phyloP scores from a whole-genome alignment of 768 basidiomycete species.

The Glaciozyma martinii region DNA sequence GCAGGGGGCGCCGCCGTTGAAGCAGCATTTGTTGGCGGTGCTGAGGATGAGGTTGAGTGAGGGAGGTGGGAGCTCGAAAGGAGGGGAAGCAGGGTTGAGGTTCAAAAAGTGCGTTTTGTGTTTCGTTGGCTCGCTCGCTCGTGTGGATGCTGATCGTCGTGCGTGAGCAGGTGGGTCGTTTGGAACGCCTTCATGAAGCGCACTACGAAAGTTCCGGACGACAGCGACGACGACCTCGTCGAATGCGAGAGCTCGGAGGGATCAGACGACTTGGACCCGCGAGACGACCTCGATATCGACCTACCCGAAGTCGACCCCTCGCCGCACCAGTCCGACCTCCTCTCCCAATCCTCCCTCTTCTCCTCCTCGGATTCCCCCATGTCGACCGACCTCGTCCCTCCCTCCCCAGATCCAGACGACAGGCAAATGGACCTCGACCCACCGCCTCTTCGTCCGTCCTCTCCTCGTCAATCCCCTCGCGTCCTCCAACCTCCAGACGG shows the following conservation, averaged over 20 bases:
- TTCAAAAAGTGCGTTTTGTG: slow-evolving; percentile 1
- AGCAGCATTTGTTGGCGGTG: slow-evolving; percentile 2
- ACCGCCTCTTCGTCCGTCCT: no score
- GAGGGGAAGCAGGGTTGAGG: neutral
- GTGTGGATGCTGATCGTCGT: neutral
- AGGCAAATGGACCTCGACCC: no score
- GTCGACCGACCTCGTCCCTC: neutral
- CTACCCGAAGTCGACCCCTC: neutral
- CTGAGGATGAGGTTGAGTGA: slow-evolving; percentile 2
- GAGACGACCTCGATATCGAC: neutral
- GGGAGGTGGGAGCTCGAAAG: neutral
- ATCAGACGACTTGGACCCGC: no score
- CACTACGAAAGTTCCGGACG: neutral
- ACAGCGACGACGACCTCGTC: neutral
- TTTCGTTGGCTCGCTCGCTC: neutral
- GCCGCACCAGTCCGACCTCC: neutral
- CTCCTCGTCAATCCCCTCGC: no score
- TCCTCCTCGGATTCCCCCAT: neutral
- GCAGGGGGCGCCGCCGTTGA: neutral
- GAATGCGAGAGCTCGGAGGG: no score
- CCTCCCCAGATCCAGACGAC: neutral
- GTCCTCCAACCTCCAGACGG: no score
- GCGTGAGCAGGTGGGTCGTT: neutral
- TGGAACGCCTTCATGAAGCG: slow-evolving; percentile 2
- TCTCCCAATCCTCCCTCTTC: neutral